phyloP scores from a whole-genome alignment of 2,329 filamentous ascomycete genomes.

The Cordyceps cicadae region DNA sequence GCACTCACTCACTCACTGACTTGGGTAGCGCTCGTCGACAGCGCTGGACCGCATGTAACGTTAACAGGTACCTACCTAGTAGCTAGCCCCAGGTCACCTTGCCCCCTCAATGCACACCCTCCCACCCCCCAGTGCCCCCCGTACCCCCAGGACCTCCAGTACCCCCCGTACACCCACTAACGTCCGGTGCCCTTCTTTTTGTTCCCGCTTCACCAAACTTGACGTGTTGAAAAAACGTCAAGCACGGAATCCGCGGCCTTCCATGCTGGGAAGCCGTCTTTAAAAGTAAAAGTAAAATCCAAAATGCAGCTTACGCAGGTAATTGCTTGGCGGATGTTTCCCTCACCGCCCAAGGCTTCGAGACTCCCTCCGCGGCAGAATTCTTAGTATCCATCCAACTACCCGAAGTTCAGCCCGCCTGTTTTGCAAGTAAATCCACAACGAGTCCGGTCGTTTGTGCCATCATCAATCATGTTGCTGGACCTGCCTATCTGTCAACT shows the following conservation, averaged over 20 bases:
- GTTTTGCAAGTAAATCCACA: background rate
- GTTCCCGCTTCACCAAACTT: background rate
- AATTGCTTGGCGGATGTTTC: background rate
- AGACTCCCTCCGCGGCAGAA: background rate
- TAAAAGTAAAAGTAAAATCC: background rate
- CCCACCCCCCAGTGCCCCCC: background rate
- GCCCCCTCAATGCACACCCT: too few species aligned
- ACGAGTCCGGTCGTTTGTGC: background rate
- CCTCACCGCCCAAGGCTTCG: background rate
- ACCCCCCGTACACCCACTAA: background rate
- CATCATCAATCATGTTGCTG: background rate
- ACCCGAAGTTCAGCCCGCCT: constrained; percentile 2
- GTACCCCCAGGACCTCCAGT: too few species aligned
- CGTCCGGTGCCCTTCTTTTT: too few species aligned
- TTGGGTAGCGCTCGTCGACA: background rate
- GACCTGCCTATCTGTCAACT: too few species aligned
- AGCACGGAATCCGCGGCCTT: background rate
- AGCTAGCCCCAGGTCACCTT: background rate
- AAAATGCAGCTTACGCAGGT: background rate
- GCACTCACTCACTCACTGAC: background rate
- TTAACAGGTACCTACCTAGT: background rate
- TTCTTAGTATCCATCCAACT: background rate
- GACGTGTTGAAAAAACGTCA: background rate
- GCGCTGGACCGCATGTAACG: constrained; percentile 2
- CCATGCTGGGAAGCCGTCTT: background rate